phyloP scores from a whole-genome alignment of 116 monocot species.

The Zostera marina region DNA sequence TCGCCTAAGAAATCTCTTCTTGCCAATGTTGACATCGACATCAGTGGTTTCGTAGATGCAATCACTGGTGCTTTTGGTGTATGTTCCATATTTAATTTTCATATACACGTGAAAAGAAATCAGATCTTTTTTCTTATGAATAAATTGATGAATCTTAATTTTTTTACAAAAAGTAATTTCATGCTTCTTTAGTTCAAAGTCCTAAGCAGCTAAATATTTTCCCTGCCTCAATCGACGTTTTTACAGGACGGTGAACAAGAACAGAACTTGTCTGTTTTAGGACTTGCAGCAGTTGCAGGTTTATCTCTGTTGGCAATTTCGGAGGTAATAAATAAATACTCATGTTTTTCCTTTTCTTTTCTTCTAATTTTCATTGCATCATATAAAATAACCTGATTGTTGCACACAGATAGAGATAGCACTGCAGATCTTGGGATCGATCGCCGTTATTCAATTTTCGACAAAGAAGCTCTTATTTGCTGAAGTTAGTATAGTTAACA shows the following conservation, averaged over 20 bases:
- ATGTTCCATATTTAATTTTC: slow-evolving; percentile 5
- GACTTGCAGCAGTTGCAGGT: slow-evolving; percentile 72
- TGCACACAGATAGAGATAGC: slow-evolving; percentile 73
- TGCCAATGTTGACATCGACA: slow-evolving; percentile 19
- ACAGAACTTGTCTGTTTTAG: slow-evolving; percentile 53
- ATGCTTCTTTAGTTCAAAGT: too few species aligned
- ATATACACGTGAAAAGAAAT: too few species aligned
- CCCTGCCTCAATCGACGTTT: background rate
- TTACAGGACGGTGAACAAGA: slow-evolving; percentile 34
- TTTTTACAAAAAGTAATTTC: background rate
- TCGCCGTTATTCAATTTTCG: slow-evolving; percentile 66
- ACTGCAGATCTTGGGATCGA: slow-evolving; percentile 86
- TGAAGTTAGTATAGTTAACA: slow-evolving; percentile 33
- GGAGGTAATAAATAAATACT: slow-evolving; percentile 36
- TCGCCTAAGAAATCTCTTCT: slow-evolving; percentile 36
- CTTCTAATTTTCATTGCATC: too few species aligned
- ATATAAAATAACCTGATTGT: slow-evolving; percentile 1
- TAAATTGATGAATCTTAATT: too few species aligned
- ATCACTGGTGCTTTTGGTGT: slow-evolving; percentile 50
- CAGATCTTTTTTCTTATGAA: too few species aligned
- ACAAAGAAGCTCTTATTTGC: slow-evolving; percentile 81
- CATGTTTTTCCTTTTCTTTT: background rate
- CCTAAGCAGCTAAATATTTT: too few species aligned
- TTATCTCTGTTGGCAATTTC: slow-evolving; percentile 61
- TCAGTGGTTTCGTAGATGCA: slow-evolving; percentile 42